Conservation (phyloP, 331 rosid genomes). For the Saraca asoca region DNA sequence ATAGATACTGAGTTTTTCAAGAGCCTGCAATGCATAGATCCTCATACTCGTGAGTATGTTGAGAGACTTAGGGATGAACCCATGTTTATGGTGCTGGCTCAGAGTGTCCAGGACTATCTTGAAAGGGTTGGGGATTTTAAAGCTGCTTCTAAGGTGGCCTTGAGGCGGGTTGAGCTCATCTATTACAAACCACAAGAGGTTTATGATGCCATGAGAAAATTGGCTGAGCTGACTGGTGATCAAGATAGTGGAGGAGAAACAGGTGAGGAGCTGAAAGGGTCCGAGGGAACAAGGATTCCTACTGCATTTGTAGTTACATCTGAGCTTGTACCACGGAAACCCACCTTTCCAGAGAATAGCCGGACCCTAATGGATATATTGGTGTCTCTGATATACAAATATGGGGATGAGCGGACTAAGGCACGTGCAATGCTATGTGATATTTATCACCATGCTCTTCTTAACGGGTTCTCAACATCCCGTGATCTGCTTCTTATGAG, state of each 20-base stretch:
- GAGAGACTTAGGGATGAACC: slow-evolving; percentile 96
- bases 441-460: slow-evolving; percentile 89
- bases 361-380: slow-evolving; percentile 77
- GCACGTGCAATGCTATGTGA: slow-evolving; percentile 99
- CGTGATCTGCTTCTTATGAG: slow-evolving; percentile 96
- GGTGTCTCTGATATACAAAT: slow-evolving; percentile 75
- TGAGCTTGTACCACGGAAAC: slow-evolving; percentile 79
- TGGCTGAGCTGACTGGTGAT: slow-evolving; percentile 67
- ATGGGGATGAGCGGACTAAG: slow-evolving; percentile 91
- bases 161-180: slow-evolving; percentile 77
- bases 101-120: slow-evolving; percentile 88
- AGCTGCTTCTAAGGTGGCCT: slow-evolving; percentile 83
- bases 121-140: slow-evolving; percentile 62
- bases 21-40: slow-evolving; percentile 97
- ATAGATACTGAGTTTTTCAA: slow-evolving; percentile 84
- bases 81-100: slow-evolving; percentile 79
- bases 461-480: slow-evolving; percentile 74
- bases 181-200: slow-evolving; percentile 97
- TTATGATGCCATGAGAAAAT: slow-evolving; percentile 87
- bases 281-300: slow-evolving; percentile 68
- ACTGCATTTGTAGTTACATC: slow-evolving; percentile 75
- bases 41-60: slow-evolving; percentile 95
- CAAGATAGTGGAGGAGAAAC: slow-evolving; percentile 51
- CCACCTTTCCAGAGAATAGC: slow-evolving; percentile 80
- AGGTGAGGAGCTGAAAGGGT: slow-evolving; percentile 52